Evolutionary conservation across 495 filamentous ascomycete species (phyloP), one percentile per base, ranked within the genome.

Genomic region (Penicillium fimorum): DNA sequence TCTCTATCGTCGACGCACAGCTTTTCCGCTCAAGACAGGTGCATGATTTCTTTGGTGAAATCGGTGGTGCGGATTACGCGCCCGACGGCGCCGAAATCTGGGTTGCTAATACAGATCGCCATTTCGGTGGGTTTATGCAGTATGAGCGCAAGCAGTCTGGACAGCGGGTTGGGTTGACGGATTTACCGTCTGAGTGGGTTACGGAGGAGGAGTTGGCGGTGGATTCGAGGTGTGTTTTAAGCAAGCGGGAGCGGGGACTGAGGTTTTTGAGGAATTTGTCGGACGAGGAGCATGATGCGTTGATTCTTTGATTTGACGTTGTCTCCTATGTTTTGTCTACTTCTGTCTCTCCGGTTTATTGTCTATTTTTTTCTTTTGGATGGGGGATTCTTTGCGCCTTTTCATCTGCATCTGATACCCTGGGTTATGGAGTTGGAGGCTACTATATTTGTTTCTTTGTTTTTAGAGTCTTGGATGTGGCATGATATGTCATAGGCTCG

Each of bases 21-120:
- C 83, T 79, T 11, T 92, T 83, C 68, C 70, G 75, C 9, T 78
- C 79, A 12, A 84, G 84, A 55, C 92, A 96, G 64, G 86, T 84
- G 9, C 72, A 96, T 3, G 89, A 91, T 58, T 86, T 96, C 64
- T 96, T 95, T 62, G 92, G 93, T 15, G 88, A 93, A 60, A 82
- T 95, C 27, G 90, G 84, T 4, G 93, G 93, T 4, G 79, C 91
- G 3, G 82, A 82, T 37, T 88, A 92, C 58, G 76, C 85, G 22
- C 82, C 86, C 20, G 89, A 86, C 57, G 93, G 92, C 5, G 73
- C 79, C 38, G 80, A 84, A 46, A 74, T 96, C 35, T 84, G 84
- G 62, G 83, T 94, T 3, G 82, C 89, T 17, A 93, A 89, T 56
- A 81, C 82, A 18, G 93, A 97, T 65, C 74, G 73, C 24, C 79